Percentiles rank a stretch among this genome's conserved stretches.
Evolutionary conservation across 2,329 filamentous ascomycete genomes (phyloP).

Genomic region (Bipolaris zeicola): DNA sequence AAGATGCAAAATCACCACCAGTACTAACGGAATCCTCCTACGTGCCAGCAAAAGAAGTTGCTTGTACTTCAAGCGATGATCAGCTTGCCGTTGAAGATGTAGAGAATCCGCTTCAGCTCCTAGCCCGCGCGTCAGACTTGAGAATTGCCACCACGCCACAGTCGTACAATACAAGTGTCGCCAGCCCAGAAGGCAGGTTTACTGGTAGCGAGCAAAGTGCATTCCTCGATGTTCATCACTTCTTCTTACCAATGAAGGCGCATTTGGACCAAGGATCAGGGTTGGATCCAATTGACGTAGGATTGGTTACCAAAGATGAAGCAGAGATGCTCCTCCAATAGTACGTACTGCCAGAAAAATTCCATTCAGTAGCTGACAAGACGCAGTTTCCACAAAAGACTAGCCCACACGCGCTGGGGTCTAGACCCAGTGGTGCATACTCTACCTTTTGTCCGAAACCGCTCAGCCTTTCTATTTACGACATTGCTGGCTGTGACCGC

Average conservation of each 20-base stretch:
- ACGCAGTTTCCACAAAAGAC: conserved; percentile 68
- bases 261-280: conserved; percentile 67
- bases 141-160: conserved; percentile 58
- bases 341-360: conserved; percentile 52
- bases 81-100: conserved; percentile 70
- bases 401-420: conserved; percentile 76
- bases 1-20: conserved; percentile 6
- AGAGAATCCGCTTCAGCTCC: conserved; percentile 74
- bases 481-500: conserved; percentile 72
- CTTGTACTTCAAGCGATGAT: conserved; percentile 43
- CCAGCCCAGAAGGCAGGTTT: conserved; percentile 36
- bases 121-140: conserved; percentile 74
- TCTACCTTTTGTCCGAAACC: conserved; percentile 66
- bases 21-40: not conserved
- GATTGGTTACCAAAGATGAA: conserved; percentile 69
- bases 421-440: conserved; percentile 72
- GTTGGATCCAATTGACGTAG: conserved; percentile 71
- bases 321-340: conserved; percentile 68
- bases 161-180: conserved; percentile 28
- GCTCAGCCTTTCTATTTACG: conserved; percentile 74
- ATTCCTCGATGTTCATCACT: conserved; percentile 62
- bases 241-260: conserved; percentile 69
- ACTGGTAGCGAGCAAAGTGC: conserved; percentile 46
- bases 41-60: conserved; percentile 31
- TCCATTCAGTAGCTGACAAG: not conserved